Evolutionary conservation across 2,329 filamentous ascomycete genomes (phyloP), one percentile per base, ranked within the genome.

Genomic region (Biscogniauxia sp.): DNA sequence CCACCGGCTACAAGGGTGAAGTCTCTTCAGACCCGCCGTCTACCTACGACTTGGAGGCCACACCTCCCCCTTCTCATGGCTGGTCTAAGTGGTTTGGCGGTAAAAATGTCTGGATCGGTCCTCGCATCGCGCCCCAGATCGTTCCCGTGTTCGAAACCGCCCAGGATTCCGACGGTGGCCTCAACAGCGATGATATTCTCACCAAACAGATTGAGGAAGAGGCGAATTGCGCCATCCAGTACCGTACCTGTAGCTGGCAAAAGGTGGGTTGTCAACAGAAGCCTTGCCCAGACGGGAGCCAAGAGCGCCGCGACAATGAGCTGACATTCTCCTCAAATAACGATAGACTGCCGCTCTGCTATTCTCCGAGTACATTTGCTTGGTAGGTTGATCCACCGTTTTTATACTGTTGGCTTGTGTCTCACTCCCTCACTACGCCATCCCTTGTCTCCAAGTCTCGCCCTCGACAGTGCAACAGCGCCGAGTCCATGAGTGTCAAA

Each of bases 361-460:
- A 19, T 97, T 97, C 77, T 95, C 92, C 55, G 93, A 97, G 80
- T 97, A 97, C 75, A 97, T 97, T 61, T 96, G 92, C 74, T 79
- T 97, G 76, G 76, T 78, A 61, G 68, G 74, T 65, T n/a, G 5
- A 51, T 28, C 17, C 17, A 13, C 6, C 23, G 20, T 26, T 17
- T 25, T 37, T 20, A 50, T 57, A 4, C 28, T 25, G 54, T 50
- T 54, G 5, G n/a, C 49, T 20, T 11, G 19, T 17, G 25, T 45
- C 23, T 20, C 11, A 8, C 5, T 28, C 8, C 11, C 9, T 49
- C 28, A n/a, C 41, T 15, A 5, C 20, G 3, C 57, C 37, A 45
- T 6, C 37, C 11, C 37, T 45, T 45, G 5, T 45, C 37, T 13
- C 5, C 37, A n/a, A 45, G 13, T 17, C 15, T 11, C 37, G 3